Base-by-base conservation (phyloP, 495 filamentous ascomycete genomes). In the Usnea hakonensis region DNA sequence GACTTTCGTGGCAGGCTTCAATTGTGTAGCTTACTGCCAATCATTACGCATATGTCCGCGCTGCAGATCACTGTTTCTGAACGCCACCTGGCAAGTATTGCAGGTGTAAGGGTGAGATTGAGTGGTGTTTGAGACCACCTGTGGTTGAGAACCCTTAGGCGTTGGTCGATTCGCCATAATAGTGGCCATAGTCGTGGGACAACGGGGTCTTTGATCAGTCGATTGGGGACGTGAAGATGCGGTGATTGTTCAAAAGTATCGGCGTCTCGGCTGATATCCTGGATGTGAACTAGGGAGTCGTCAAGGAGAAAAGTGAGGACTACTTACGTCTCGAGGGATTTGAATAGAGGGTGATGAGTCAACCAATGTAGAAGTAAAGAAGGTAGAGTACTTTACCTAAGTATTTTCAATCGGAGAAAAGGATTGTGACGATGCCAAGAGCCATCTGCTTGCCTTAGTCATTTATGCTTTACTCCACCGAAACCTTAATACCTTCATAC, bases 71-170 rank as follows among this genome's bases (percentile, higher is more conserved):
- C 87, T 88, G 71, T 87, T 88, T 68, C 93, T 87, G 76, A 97
- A 97, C 36, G 94, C 94, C 62, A 98, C 91, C 67, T 96, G 91
- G 68, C 94, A 98, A 36, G 93, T 90, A 77, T 98, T 98, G 82
- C 94, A 98, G 50, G 94, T 96, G 74, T 90, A 97, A 2, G 93
- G 92, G 73, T 96, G 88, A 28, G 87, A 83, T 10, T 81, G 70
- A 36, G 73, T 58, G 28, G 72, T 62, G 41, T 80, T 77, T 52
- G 66, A 32, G 46, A 67, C 65, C 40, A 69, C 59, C 36, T 71
- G 68, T 33, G 73, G 66, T 21, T 74, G 69, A 23, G 70, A 63
- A 57, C 77, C 69, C 67, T 64, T 78, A 17, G 73, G 19, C 28
- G 46, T 59, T 55, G 55, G 32, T 54, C 68, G 59, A 54, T 37